Conservation (phyloP, 2,329 filamentous ascomycete species). For the Truncatella angustata region DNA sequence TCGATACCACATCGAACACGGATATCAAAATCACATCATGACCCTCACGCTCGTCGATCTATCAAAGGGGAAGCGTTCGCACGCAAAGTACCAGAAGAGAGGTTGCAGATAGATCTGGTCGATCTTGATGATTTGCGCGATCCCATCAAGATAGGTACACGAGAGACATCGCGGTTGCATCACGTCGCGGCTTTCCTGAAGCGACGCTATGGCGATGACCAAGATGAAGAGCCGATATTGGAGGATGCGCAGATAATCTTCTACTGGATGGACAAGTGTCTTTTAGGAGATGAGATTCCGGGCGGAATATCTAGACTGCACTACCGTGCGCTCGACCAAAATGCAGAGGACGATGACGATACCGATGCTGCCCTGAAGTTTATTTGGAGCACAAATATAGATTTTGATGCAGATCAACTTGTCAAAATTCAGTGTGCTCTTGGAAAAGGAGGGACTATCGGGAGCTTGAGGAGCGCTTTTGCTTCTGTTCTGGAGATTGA, state of each 20-base stretch:
- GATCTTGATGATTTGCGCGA: conserved; percentile 21
- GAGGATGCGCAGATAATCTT: conserved; percentile 17
- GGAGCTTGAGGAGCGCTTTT: conserved; percentile 21
- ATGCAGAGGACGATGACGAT: conserved; percentile 17
- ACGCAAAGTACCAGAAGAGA: conserved; percentile 2
- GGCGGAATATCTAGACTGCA: conserved; percentile 10
- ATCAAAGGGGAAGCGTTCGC: background rate
- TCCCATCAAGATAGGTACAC: conserved; percentile 14
- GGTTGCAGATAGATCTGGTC: conserved; percentile 16
- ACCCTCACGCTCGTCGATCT: background rate
- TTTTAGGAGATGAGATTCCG: conserved; percentile 17
- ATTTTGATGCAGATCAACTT: no score
- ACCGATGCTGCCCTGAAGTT: conserved; percentile 13
- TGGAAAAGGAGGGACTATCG: conserved; percentile 25
- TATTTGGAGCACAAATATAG: no score
- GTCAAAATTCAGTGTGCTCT: conserved; percentile 15
- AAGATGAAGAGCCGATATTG: conserved; percentile 4
- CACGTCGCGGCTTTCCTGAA: conserved; percentile 13
- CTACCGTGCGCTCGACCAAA: conserved; percentile 17
- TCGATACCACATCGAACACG: background rate
- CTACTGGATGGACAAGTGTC: conserved; percentile 13
- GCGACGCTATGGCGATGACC: background rate
- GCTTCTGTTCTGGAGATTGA: conserved; percentile 21
- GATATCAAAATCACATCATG: background rate
- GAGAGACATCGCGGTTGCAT: conserved; percentile 13